A percentile compares a stretch with the other conserved stretches of the same genome.
phyloP scores from a whole-genome alignment of 306 rosid species.

The Myrica gale region DNA sequence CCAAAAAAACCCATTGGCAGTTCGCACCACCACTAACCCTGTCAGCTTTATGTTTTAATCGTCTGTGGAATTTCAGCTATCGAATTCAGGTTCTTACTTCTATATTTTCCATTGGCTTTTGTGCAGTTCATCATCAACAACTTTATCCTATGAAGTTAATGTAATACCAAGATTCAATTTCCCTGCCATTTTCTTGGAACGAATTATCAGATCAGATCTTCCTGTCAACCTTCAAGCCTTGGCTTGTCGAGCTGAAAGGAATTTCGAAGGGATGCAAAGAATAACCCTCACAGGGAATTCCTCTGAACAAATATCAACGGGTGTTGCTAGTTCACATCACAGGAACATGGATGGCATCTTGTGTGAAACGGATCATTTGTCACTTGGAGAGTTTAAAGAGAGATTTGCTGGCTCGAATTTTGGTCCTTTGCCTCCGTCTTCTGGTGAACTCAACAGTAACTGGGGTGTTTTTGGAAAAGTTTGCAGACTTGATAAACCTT shows the following conservation, averaged over 20 bases:
- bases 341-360: constrained; percentile 38
- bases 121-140: constrained; percentile 69
- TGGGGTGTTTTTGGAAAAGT: constrained; percentile 76
- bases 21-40: too few relatives aligned
- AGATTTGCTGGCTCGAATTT: constrained; percentile 41
- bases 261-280: constrained; percentile 41
- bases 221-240: constrained; percentile 89
- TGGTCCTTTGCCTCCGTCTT: constrained; percentile 43
- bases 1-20: too few relatives aligned
- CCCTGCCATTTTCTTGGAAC: constrained; percentile 89
- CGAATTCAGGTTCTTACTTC: constrained; percentile 11
- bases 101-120: constrained; percentile 22
- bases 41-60: too few relatives aligned
- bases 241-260: constrained; percentile 77
- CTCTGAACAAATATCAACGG: constrained; percentile 24
- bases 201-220: constrained; percentile 89
- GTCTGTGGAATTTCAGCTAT: background rate
- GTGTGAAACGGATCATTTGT: constrained; percentile 40
- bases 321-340: constrained; percentile 34
- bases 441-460: constrained; percentile 48
- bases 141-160: constrained; percentile 75
- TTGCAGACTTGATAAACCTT: constrained; percentile 78
- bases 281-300: constrained; percentile 31
- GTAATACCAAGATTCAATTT: constrained; percentile 93
- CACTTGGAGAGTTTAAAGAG: constrained; percentile 45